phyloP scores from a whole-genome alignment of 2,329 filamentous ascomycete species.

The Lachnum nothofagi region DNA sequence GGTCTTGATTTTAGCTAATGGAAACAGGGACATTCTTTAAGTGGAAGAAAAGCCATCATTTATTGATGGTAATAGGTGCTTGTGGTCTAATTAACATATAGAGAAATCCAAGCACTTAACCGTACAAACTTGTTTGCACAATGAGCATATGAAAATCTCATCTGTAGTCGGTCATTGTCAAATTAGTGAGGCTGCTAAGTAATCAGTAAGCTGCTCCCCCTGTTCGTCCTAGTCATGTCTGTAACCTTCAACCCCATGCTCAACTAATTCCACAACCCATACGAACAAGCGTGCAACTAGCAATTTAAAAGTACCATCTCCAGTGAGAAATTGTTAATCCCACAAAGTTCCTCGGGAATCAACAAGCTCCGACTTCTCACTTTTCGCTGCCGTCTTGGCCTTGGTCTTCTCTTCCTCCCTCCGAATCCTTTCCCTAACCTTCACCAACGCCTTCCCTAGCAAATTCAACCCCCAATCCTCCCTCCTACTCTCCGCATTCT shows the following conservation, averaged over 20 bases:
- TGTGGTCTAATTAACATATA: background rate
- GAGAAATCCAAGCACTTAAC: slow-evolving; percentile 5
- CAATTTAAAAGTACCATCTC: too few relatives aligned
- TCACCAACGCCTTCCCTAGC: slow-evolving; percentile 58
- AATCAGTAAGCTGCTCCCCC: too few relatives aligned
- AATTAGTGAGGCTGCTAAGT: background rate
- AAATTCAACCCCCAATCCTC: slow-evolving; percentile 59
- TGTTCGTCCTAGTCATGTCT: too few relatives aligned
- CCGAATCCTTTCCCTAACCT: slow-evolving; percentile 49
- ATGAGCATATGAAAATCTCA: too few relatives aligned
- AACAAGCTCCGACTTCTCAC: too few relatives aligned
- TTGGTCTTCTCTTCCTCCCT: slow-evolving; percentile 33
- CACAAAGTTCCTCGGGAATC: too few relatives aligned
- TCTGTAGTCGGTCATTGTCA: background rate
- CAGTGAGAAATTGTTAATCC: too few relatives aligned
- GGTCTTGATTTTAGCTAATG: slow-evolving; percentile 10
- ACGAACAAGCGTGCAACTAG: too few relatives aligned
- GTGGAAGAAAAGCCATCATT: slow-evolving; percentile 7
- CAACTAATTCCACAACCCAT: too few relatives aligned
- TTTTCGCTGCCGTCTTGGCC: too few relatives aligned
- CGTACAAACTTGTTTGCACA: background rate
- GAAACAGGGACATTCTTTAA: slow-evolving; percentile 3
- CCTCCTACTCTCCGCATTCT: slow-evolving; percentile 43
- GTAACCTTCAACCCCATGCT: too few relatives aligned
- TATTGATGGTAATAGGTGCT: background rate